Percentiles rank a stretch among this genome's conserved stretches.
phyloP scores from a whole-genome alignment of 345 rosid genomes.

The Euphorbia pulcherrima region DNA sequence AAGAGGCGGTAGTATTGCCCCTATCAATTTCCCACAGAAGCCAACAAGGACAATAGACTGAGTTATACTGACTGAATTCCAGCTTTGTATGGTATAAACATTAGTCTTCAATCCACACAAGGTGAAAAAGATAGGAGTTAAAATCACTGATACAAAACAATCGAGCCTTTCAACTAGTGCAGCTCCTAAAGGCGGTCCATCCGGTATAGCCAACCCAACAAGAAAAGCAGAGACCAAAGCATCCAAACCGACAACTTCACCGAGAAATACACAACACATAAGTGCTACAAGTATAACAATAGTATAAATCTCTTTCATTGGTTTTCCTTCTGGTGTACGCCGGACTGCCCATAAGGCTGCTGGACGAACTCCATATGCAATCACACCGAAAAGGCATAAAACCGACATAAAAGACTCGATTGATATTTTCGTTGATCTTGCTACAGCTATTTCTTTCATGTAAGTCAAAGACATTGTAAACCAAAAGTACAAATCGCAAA shows the following conservation, averaged over 20 bases:
- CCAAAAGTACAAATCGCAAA: constrained; percentile 15
- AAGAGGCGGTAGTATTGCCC: constrained; percentile 27
- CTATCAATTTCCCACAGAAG: constrained; percentile 29
- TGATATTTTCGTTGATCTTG: constrained; percentile 2
- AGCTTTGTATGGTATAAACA: constrained; percentile 6
- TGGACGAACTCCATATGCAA: constrained; percentile 26
- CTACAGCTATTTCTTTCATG: constrained; percentile 2
- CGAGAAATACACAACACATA: constrained; percentile 29
- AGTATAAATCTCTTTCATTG: constrained; percentile 34
- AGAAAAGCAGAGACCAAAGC: constrained; percentile 23
- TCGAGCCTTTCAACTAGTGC: constrained; percentile 37
- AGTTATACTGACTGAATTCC: constrained; percentile 21
- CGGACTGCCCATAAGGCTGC: constrained; percentile 32
- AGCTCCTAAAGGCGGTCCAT: constrained; percentile 40
- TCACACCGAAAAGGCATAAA: constrained; percentile 7
- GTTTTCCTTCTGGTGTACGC: constrained; percentile 33
- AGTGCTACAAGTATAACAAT: constrained; percentile 20
- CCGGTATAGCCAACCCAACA: constrained; percentile 37
- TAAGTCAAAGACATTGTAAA: constrained; percentile 9
- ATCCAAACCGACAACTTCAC: constrained; percentile 29
- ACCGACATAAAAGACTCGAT: constrained; percentile 17
- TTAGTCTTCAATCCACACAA: constrained; percentile 29
- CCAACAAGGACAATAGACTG: constrained; percentile 14
- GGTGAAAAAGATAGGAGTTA: constrained; percentile 35
- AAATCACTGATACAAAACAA: constrained; percentile 22